These are phyloP conservation scores for Phaffomyces opuntiae DNA, from an alignment of 805 yeast species.

Conservation along the genomic window DNA sequence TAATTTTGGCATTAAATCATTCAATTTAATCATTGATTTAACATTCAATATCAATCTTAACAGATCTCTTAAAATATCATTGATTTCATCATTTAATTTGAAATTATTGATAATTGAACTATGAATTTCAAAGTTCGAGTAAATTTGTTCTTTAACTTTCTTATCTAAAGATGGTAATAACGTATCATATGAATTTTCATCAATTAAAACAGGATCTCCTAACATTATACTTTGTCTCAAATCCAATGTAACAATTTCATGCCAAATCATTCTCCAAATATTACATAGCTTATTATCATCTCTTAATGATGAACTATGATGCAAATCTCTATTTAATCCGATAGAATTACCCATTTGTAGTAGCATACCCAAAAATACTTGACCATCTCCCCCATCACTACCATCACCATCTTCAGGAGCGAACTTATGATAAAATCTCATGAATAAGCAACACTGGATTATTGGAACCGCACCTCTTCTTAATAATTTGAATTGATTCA, in stretches of 20 bases:
- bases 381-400: slow-evolving; percentile 52
- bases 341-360: slow-evolving; percentile 50
- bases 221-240: slow-evolving; percentile 35
- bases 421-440: slow-evolving; percentile 44
- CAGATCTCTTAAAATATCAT: slow-evolving; percentile 27
- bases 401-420: slow-evolving; percentile 58
- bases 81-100: slow-evolving; percentile 24
- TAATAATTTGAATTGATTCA: slow-evolving; percentile 46
- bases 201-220: slow-evolving; percentile 40
- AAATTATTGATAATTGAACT: slow-evolving; percentile 30
- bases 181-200: slow-evolving; percentile 42
- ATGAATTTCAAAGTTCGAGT: slow-evolving; percentile 35
- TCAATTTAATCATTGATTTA: slow-evolving; percentile 30
- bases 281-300: slow-evolving; percentile 29
- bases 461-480: slow-evolving; percentile 42
- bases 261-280: slow-evolving; percentile 56
- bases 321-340: slow-evolving; percentile 54
- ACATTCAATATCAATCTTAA: slow-evolving; percentile 35
- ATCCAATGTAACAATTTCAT: slow-evolving; percentile 40
- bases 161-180: slow-evolving; percentile 33
- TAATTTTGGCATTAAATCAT: slow-evolving; percentile 29
- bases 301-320: slow-evolving; percentile 22
- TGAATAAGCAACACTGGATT: slow-evolving; percentile 46
- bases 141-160: slow-evolving; percentile 27
- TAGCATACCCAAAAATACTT: slow-evolving; percentile 42